A percentile compares a stretch with the other conserved stretches of the same genome.
Conservation (phyloP, 352 stramenopile genomes). For the Pelagophyceae sp. region DNA sequence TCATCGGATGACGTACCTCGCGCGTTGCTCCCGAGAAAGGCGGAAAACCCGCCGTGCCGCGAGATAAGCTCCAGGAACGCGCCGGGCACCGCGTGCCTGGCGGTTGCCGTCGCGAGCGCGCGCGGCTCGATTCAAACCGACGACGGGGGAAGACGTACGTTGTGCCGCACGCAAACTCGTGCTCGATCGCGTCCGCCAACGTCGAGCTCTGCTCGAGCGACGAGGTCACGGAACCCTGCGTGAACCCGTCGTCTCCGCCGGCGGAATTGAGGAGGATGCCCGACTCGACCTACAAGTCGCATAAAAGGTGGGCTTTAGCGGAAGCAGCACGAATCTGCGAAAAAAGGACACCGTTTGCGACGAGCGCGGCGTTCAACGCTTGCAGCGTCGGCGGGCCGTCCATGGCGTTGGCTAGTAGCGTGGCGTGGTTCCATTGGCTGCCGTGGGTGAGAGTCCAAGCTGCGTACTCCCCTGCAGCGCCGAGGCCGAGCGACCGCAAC, state of each 20-base stretch:
- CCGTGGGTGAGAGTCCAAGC: neutral
- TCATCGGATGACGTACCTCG: too few species aligned
- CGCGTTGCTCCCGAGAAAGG: neutral
- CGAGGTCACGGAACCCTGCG: neutral
- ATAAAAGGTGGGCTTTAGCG: neutral
- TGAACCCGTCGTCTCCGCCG: neutral
- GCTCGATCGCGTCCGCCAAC: neutral
- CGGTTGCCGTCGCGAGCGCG: too few species aligned
- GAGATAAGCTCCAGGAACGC: neutral
- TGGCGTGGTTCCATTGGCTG: neutral
- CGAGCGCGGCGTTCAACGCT: too few species aligned
- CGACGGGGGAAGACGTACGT: too few species aligned
- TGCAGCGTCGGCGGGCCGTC: too few species aligned
- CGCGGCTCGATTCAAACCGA: too few species aligned
- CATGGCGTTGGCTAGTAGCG: too few species aligned
- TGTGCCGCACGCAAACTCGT: neutral
- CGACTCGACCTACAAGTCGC: neutral
- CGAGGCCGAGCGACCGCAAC: neutral
- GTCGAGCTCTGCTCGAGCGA: neutral
- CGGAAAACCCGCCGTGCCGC: neutral
- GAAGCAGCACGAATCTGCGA: neutral
- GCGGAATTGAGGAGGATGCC: neutral
- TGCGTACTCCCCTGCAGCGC: neutral
- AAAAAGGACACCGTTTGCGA: neutral
- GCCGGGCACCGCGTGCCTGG: neutral